A percentile compares a stretch with the other conserved stretches of the same genome.
Evolutionary conservation across 1,139 yeast species (phyloP).

Genomic region (Yamadazyma dendronema): DNA sequence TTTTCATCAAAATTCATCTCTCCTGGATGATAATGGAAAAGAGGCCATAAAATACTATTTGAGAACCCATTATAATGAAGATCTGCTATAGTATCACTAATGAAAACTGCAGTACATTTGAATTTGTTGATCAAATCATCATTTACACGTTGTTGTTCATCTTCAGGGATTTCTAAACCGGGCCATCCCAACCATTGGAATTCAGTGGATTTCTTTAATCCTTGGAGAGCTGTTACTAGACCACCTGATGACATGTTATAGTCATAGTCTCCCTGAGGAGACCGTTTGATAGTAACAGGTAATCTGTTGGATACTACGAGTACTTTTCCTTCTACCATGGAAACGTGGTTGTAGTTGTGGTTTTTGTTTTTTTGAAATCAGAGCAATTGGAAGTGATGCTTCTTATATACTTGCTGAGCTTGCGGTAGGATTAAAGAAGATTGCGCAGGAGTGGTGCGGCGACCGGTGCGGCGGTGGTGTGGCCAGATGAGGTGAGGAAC

Average conservation of each 20-base stretch:
- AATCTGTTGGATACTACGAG: conserved; percentile 91
- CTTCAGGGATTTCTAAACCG: conserved; percentile 77
- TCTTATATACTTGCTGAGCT: too few species aligned
- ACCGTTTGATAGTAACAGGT: conserved; percentile 84
- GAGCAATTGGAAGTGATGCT: too few species aligned
- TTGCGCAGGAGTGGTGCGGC: too few species aligned
- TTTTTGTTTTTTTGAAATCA: not conserved
- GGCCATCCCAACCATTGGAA: conserved; percentile 99
- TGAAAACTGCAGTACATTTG: conserved; percentile 86
- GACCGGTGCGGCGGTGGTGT: too few species aligned
- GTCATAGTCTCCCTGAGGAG: conserved; percentile 58
- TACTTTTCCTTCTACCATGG: conserved; percentile 58
- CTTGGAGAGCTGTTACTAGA: conserved; percentile 91
- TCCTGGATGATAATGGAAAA: conserved; percentile 98
- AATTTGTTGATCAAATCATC: conserved; percentile 71
- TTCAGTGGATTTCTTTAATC: conserved; percentile 77
- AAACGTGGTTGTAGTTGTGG: not conserved
- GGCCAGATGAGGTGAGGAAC: too few species aligned
- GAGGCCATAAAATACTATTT: conserved; percentile 91
- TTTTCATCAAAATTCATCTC: conserved; percentile 97
- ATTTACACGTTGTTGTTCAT: conserved; percentile 68
- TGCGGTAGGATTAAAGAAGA: not conserved
- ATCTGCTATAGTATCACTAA: conserved; percentile 88
- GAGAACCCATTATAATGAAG: conserved; percentile 95
- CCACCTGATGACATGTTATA: conserved; percentile 96